phyloP scores from a whole-genome alignment of 139 green algal genomes.

The Coccomyxa sp. region DNA sequence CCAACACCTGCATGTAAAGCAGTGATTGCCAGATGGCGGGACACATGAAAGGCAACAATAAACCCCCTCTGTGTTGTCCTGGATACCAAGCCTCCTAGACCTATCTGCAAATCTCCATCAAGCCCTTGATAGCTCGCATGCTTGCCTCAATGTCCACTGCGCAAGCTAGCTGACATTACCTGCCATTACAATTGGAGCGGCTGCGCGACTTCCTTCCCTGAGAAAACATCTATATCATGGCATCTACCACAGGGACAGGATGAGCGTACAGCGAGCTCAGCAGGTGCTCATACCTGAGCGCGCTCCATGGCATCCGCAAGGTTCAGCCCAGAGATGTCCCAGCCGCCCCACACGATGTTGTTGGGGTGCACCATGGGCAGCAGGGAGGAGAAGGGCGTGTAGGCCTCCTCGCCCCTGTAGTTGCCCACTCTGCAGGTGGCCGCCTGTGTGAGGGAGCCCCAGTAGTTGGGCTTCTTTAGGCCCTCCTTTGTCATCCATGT shows the following conservation, averaged over 20 bases:
- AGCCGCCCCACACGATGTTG: slow-evolving; percentile 94
- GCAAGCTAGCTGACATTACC: too few species aligned
- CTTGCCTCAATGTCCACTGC: too few species aligned
- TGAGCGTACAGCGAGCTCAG: too few species aligned
- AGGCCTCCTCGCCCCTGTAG: slow-evolving; percentile 92
- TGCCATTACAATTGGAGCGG: too few species aligned
- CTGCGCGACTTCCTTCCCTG: too few species aligned
- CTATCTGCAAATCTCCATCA: too few species aligned
- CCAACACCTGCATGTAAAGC: slow-evolving; percentile 66
- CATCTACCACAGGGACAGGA: too few species aligned
- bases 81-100: too few species aligned
- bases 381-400: slow-evolving; percentile 87
- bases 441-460: slow-evolving; percentile 91
- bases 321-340: slow-evolving; percentile 95
- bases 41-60: too few species aligned
- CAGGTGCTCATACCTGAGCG: slow-evolving; percentile 39
- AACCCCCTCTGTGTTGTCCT: too few species aligned
- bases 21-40: background rate
- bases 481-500: slow-evolving; percentile 99
- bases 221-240: too few species aligned
- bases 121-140: too few species aligned
- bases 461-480: slow-evolving; percentile 96
- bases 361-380: slow-evolving; percentile 94
- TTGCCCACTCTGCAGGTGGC: slow-evolving; percentile 92
- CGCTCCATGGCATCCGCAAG: slow-evolving; percentile 94